Evolutionary conservation across 208 protist species (phyloP), one percentile per base, ranked within the genome.

Genomic region (Leishmania arabica): DNA sequence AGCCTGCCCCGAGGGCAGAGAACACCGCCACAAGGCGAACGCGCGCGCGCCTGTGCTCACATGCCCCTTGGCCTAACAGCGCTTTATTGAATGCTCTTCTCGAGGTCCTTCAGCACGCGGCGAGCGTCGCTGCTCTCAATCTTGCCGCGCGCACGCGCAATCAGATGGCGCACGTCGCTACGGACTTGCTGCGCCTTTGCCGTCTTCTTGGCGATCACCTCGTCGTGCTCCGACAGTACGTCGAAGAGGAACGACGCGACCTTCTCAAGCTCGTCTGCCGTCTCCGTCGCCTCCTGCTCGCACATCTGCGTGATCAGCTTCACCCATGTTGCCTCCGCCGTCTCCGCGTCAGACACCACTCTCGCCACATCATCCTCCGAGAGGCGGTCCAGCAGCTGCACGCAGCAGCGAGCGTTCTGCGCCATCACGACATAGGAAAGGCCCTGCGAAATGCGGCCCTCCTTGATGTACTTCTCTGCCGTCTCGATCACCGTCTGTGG

Each of bases 401-500:
- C 74, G 27, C 86, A 69, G 58, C 91, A 86, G 42, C 79, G 71
- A 31, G 92, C 82, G 74, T 95, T 87, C 45, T 86, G 58, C 27
- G 81, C 86, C 70, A 88, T 69, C 24, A 85, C 58, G 6, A 93
- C n/a, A 76, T 95, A 95, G 68, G 87, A 78, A 56, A 95, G 21
- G 13, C 81, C 90, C 64, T 90, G 82, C 11, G 70, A 31, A 24
- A 87, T 73, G 37, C 86, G 81, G 37, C 85, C 89, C 34, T 91
- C 79, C 71, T 84, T 84, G 21, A 94, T 83, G 53, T 92, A 80
- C 69, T 73, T 76, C 37, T 75, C 80, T 9, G 90, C 86, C 21
- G 89, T 94, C 54, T 84, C 85, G 13, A 95, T 86, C 68, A 95
- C 81, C 37, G 91, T 92, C 79, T 97, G 90, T 13, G 94, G 92